Base-by-base conservation (phyloP, 2,329 filamentous ascomycete genomes). In the Cladophialophora psammophila region DNA sequence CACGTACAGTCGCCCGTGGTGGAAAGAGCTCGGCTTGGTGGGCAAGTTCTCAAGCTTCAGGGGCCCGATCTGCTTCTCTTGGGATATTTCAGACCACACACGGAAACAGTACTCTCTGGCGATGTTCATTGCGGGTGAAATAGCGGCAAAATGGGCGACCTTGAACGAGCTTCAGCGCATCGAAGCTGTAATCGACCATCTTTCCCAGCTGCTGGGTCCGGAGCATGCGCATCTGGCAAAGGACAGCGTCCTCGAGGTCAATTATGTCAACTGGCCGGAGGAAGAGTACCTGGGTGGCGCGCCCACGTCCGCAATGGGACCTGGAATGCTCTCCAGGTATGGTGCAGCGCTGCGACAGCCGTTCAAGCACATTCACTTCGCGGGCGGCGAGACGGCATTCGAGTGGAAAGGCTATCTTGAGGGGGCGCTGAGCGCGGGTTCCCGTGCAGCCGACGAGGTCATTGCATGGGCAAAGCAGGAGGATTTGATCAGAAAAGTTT, bases 331-430 rank as follows among this genome's bases (percentile, higher is more conserved):
- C 5, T 74, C 74, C 3, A 71, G 72, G 1, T 69, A 76, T 1
- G 74, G 75, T 0, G 70, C 77, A 13, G 72, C 72, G 3, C 67
- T 83, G 5, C 71, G 79, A 7, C 72, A 77, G 50, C 71, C 75
- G 0, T 74, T 75, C 60, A 75, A 79, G 6, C 76, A 82, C 34
- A 48, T 86, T 1, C 82, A 86, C 68, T 87, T 86, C 68, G 84
- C 80, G 2, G 85, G 86, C 0, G 86, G 84, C 0, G 85, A 87
- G 76, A 84, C 80, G 0, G 80, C 82, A 0, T 76, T 72, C 3
- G 80, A 83, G 67, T 87, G 85, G 85, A 84, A 83, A 60, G 85
- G 85, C 0, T 86, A 86, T 71, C 86, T 87, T 82, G 85, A 87
- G 66, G 85, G 85, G 1, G 85, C 85, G 0, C 75, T 87, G 10